Percentiles rank a stretch among this genome's conserved stretches.
Conservation (phyloP, 2,329 filamentous ascomycete species). For the Claviceps arundinis region DNA sequence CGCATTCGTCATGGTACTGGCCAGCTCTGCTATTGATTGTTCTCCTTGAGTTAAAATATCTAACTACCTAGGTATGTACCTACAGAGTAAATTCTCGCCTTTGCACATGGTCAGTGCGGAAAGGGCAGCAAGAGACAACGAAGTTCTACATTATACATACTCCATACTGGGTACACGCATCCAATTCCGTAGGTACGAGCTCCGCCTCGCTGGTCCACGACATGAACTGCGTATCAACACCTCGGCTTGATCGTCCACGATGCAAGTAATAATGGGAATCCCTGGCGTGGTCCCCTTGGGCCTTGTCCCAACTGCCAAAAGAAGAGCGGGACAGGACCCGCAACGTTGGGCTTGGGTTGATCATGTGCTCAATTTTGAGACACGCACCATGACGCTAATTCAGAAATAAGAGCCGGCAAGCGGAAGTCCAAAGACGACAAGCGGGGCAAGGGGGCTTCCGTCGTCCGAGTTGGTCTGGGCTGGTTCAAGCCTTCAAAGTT, state of each 20-base stretch:
- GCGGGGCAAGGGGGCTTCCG: neutral
- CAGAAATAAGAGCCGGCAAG: constrained; percentile 17
- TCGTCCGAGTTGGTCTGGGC: neutral
- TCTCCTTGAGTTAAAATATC: too few species aligned
- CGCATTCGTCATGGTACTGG: neutral
- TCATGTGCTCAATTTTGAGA: constrained; percentile 35
- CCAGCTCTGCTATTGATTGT: neutral
- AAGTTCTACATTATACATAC: too few species aligned
- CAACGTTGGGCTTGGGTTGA: constrained; percentile 26
- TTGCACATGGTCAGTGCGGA: too few species aligned
- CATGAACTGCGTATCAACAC: constrained; percentile 1
- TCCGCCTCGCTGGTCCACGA: too few species aligned
- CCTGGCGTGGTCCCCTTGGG: neutral
- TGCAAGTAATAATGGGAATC: neutral
- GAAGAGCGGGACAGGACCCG: constrained; percentile 15
- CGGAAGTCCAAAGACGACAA: constrained; percentile 17
- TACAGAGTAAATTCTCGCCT: too few species aligned
- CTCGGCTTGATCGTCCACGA: too few species aligned
- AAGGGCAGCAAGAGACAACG: too few species aligned
- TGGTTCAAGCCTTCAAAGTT: neutral
- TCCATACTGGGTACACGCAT: too few species aligned
- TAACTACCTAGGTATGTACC: too few species aligned
- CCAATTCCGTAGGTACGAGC: too few species aligned
- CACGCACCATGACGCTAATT: constrained; percentile 24
- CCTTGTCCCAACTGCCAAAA: neutral